phyloP scores from a whole-genome alignment of 2,329 filamentous ascomycete species.

The Colletotrichum tamarilloi region DNA sequence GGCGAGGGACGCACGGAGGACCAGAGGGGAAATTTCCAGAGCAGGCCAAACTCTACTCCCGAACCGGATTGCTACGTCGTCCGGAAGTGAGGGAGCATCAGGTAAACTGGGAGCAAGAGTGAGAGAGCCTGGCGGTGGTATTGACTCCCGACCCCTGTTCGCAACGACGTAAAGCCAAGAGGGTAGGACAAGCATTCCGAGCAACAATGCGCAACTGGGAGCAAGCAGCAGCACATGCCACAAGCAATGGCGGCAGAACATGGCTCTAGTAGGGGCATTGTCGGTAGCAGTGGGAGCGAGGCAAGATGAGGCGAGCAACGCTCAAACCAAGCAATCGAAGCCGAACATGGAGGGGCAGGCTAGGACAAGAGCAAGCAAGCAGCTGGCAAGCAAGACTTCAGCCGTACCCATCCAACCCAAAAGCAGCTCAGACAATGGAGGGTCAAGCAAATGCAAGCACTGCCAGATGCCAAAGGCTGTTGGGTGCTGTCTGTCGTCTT shows the following conservation, averaged over 20 bases:
- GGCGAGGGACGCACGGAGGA: constrained; percentile 22
- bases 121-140: not conserved
- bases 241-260: constrained; percentile 2
- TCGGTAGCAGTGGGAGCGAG: constrained; percentile 2
- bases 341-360: not conserved
- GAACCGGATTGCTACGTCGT: constrained; percentile 21
- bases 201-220: constrained; percentile 11
- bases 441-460: not conserved
- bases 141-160: not conserved
- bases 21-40: not conserved
- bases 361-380: not conserved
- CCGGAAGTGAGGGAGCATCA: not conserved
- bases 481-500: not conserved
- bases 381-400: constrained; percentile 6
- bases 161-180: constrained; percentile 9
- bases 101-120: not conserved
- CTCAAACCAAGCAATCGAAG: constrained; percentile 6
- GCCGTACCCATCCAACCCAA: constrained; percentile 14
- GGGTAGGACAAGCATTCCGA: not conserved
- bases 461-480: not conserved
- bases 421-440: constrained; percentile 4
- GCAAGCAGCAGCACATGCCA: constrained; percentile 12
- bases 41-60: constrained; percentile 22
- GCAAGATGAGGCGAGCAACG: not conserved
- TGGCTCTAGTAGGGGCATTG: constrained; percentile 9